Percentiles rank a stretch among this genome's conserved stretches.
These are phyloP conservation scores for Trichoderma simmonsii DNA, from an alignment of 2,329 filamentous ascomycete species.

Conservation along the genomic window DNA sequence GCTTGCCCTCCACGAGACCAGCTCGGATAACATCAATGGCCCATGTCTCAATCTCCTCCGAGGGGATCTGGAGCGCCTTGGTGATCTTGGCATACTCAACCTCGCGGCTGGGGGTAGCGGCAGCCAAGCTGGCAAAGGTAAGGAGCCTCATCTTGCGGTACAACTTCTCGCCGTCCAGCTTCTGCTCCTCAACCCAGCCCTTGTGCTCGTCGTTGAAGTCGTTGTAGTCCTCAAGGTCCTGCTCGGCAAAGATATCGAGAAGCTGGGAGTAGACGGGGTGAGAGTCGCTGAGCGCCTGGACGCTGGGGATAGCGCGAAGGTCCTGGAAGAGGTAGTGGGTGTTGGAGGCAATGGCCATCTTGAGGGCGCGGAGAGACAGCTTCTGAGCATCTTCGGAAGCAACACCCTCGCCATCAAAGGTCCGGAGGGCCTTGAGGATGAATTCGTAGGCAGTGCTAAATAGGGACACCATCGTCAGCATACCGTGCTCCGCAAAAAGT, in stretches of 20 bases:
- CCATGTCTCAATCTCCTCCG: slow-evolving; percentile 93
- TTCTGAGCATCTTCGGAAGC: slow-evolving; percentile 59
- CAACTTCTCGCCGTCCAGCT: slow-evolving; percentile 68
- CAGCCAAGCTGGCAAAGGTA: slow-evolving; percentile 85
- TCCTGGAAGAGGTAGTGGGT: slow-evolving; percentile 72
- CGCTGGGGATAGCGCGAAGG: slow-evolving; percentile 73
- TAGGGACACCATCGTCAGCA: background rate
- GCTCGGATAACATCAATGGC: slow-evolving; percentile 97
- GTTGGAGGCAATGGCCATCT: slow-evolving; percentile 51
- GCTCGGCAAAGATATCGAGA: slow-evolving; percentile 90
- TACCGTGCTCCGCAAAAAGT: background rate
- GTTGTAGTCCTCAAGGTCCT: slow-evolving; percentile 91
- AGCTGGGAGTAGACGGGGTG: slow-evolving; percentile 86
- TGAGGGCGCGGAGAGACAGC: slow-evolving; percentile 56
- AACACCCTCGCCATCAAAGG: slow-evolving; percentile 56
- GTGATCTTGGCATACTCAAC: slow-evolving; percentile 85
- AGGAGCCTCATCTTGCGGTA: slow-evolving; percentile 95
- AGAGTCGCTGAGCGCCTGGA: slow-evolving; percentile 82
- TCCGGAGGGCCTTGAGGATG: slow-evolving; percentile 59
- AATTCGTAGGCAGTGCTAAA: slow-evolving; percentile 63
- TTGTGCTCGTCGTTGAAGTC: slow-evolving; percentile 92
- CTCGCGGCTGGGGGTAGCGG: slow-evolving; percentile 77
- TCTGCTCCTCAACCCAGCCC: slow-evolving; percentile 75
- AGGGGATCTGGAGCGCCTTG: slow-evolving; percentile 76
- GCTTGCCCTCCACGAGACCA: slow-evolving; percentile 91